Evolutionary conservation across 352 stramenopile species (phyloP).

Genomic region (Phytophthora ramorum): DNA sequence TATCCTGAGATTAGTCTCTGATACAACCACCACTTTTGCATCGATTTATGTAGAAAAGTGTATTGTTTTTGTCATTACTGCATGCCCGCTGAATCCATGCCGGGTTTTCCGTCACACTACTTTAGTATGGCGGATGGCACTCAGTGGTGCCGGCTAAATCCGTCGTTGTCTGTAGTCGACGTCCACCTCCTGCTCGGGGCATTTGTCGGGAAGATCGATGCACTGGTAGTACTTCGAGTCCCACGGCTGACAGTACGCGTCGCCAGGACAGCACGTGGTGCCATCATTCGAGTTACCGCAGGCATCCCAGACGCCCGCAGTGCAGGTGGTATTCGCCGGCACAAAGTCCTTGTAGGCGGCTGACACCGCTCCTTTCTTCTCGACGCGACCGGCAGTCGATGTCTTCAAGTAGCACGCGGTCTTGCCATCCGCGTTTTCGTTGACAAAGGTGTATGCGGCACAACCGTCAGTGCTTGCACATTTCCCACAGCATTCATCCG

Average conservation of each 20-base stretch:
- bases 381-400: conserved; percentile 21
- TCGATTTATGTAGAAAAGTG: too few relatives aligned
- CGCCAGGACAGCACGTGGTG: conserved; percentile 43
- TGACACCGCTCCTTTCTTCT: conserved; percentile 56
- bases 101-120: too few relatives aligned
- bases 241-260: conserved; percentile 66
- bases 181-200: conserved; percentile 39
- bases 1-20: too few relatives aligned
- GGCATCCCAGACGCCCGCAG: conserved; percentile 27
- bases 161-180: too few relatives aligned
- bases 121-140: too few relatives aligned
- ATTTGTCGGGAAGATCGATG: conserved; percentile 45
- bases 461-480: conserved; percentile 51
- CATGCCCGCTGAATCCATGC: too few relatives aligned
- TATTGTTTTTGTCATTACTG: too few relatives aligned
- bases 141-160: too few relatives aligned
- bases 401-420: conserved; percentile 65
- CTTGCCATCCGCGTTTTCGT: conserved; percentile 63
- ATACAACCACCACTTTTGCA: too few relatives aligned
- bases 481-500: conserved; percentile 45
- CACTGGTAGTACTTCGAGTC: conserved; percentile 68
- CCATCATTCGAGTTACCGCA: conserved; percentile 50
- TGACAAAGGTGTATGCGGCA: conserved; percentile 67
- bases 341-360: conserved; percentile 32
- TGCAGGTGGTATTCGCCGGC: conserved; percentile 49